Base-by-base conservation (phyloP, 164 flowering plant species). In the Macadamia integrifolia region DNA sequence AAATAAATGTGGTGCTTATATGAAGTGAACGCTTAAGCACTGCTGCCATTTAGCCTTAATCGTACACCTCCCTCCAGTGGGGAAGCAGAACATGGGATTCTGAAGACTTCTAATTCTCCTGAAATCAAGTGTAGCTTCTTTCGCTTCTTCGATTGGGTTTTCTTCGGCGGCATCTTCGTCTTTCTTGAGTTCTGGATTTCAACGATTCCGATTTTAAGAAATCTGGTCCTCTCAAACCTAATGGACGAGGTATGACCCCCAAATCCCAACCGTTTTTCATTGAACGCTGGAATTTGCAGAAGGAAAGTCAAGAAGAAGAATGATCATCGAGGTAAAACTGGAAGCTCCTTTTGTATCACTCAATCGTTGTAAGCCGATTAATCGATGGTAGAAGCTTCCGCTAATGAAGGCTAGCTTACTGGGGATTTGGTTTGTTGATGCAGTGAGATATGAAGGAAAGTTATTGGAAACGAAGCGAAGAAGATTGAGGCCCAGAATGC, bases 111-210 rank as follows among this genome's bases (percentile, higher is more conserved):
- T 80, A 0, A 87, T 78, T 6, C 69, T 14, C 7, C 74, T 93
- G 18, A 76, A 81, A 72, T 81, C 86, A 28, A 97, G 88, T 29
- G 77, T 91, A 6, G 94, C 94, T 2, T 83, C 88, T 0, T 89
- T 87, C 59, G 94, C 94, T 66, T 88, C 97, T 31, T 82, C 93
- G 9, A 79, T 91, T 6, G 97, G 98, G 40, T 77, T 93, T 55
- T 62, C 92, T 13, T 56, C 72, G 32, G 15, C 65, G 17, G 23
- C 35, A 50, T 44, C 66, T 35, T 77, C 89, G 35, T 73, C 88
- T 52, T 67, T 67, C 61, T 74, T 85, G 1, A 69, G 75, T 14
- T 80, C 88, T 35, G 98, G 97, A n/a, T 66, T 91, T 93, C 83
- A 75, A 93, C 70, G 98, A 91, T 63, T 58, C 84, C 11, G 93